phyloP scores from a whole-genome alignment of 1,284 basidiomycete genomes.

The Earliella scabrosa region DNA sequence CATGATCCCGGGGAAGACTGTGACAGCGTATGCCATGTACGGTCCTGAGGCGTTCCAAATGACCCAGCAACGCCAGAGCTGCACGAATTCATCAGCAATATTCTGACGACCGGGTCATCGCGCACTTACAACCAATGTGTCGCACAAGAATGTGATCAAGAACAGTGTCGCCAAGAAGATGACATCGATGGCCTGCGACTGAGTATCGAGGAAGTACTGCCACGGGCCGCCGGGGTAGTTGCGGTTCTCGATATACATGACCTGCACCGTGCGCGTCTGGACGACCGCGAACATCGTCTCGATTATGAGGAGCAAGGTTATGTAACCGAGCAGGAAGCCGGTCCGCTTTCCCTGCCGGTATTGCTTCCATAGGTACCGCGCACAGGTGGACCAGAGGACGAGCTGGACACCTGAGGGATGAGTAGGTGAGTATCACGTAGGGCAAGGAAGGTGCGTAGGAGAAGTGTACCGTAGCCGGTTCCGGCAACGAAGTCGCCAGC shows the following conservation, averaged over 20 bases:
- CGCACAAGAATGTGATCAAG: constrained; percentile 37
- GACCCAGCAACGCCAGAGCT: constrained; percentile 52
- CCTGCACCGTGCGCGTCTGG: constrained; percentile 35
- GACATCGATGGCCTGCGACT: constrained; percentile 41
- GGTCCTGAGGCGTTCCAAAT: constrained; percentile 44
- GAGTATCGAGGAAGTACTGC: constrained; percentile 42
- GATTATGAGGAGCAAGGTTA: constrained; percentile 40
- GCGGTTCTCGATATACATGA: constrained; percentile 47
- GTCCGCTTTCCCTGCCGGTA: constrained; percentile 33
- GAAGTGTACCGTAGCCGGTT: constrained; percentile 18
- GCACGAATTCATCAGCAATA: neutral
- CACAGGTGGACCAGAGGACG: constrained; percentile 42
- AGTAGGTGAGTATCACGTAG: no score
- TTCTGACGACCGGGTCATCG: neutral
- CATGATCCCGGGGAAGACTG: constrained; percentile 29
- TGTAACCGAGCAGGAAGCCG: constrained; percentile 43
- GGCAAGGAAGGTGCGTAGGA: neutral
- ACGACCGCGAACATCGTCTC: constrained; percentile 42
- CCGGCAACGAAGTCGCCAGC: constrained; percentile 19
- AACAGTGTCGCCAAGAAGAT: constrained; percentile 44
- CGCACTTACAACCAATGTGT: constrained; percentile 41
- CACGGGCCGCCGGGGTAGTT: constrained; percentile 44
- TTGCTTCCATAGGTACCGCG: constrained; percentile 41
- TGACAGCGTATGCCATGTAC: constrained; percentile 36
- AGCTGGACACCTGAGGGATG: constrained; percentile 39